Base-by-base conservation (phyloP, 2,329 filamentous ascomycete species). In the Zymoseptoria passerinii region DNA sequence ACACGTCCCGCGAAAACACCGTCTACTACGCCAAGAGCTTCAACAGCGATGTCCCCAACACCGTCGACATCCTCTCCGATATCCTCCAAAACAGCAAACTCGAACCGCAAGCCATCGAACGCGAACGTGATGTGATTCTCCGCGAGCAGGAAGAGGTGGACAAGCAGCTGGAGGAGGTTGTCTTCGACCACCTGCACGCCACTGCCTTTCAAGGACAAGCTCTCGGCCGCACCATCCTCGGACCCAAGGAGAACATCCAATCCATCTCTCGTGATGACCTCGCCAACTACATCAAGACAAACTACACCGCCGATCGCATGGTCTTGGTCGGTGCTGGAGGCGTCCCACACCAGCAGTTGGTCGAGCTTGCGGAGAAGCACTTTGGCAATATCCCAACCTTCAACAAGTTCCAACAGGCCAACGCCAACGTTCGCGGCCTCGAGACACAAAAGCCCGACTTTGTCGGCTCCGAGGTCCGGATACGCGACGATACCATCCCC, bases 21-120 rank as follows among this genome's bases (percentile, higher is more conserved):
- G 94, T 99, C 74, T 99, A 99, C 85, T 99, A 97, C 78, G 94
- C 94, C 78, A 96, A 97, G 82, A 88, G 92, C 66, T 96, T 99
- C 83, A 99, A 99, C 82, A 86, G 88, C 78, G 92, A 99, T 75
- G 91, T 97, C 62, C 92, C 92, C 71, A 89, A 92, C 76, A 90
- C 90, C 74, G 94, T 99, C 77, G 91, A 99, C 77, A 97, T 99
- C 72, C 90, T 99, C 63, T 89, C 94, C 81, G 94, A 99, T 76
- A 99, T 99, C 75, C 89, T 99, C 63, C 94, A 97, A 78, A 95
- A 99, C 86, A 97, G 94, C 68, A 96, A 95, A 82, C 90, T 99
- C 74, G 94, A 99, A 80, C 80, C 85, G 72, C 80, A 83, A 59
- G 92, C 94, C 71, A 96, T 94, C 73, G 92, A 99, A 83, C 89